A percentile compares a stretch with the other conserved stretches of the same genome.
phyloP scores from a whole-genome alignment of 805 yeast species.

The Lipomyces sp. region DNA sequence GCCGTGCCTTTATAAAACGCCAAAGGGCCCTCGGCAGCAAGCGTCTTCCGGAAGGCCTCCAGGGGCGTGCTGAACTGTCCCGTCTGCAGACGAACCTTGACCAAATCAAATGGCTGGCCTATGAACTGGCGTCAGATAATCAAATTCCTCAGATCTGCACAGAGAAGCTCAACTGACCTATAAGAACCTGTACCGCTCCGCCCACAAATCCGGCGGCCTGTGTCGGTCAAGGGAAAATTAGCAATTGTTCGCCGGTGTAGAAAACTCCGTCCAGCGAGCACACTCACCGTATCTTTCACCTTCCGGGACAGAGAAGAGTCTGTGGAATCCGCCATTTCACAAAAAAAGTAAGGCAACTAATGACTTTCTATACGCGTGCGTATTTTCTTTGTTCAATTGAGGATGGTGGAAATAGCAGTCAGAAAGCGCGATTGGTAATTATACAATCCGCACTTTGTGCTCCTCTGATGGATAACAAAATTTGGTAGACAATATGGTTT shows the following conservation, averaged over 20 bases:
- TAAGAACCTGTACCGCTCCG: constrained; percentile 53
- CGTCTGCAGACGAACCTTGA: constrained; percentile 88
- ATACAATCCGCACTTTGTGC: no score
- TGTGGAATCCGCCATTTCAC: constrained; percentile 21
- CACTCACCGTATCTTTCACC: constrained; percentile 47
- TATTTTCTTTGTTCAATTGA: neutral
- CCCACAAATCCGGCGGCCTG: constrained; percentile 52
- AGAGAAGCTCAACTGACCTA: constrained; percentile 50
- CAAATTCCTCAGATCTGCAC: neutral
- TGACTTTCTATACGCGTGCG: neutral
- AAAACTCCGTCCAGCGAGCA: no score
- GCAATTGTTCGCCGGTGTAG: constrained; percentile 30
- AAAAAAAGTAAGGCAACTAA: neutral
- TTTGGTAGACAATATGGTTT: no score
- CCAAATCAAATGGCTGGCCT: constrained; percentile 42
- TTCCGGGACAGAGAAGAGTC: constrained; percentile 40
- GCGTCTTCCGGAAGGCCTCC: constrained; percentile 66
- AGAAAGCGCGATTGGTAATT: no score
- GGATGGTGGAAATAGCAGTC: neutral
- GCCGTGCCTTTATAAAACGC: constrained; percentile 94
- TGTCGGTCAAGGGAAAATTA: constrained; percentile 34
- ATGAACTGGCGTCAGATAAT: neutral
- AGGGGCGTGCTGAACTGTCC: constrained; percentile 65
- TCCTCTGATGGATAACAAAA: no score
- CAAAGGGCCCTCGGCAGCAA: constrained; percentile 74